Evolutionary conservation across 306 rosid species (phyloP), one percentile per base, ranked within the genome.

Genomic region (Pterocarpus macrocarpus): DNA sequence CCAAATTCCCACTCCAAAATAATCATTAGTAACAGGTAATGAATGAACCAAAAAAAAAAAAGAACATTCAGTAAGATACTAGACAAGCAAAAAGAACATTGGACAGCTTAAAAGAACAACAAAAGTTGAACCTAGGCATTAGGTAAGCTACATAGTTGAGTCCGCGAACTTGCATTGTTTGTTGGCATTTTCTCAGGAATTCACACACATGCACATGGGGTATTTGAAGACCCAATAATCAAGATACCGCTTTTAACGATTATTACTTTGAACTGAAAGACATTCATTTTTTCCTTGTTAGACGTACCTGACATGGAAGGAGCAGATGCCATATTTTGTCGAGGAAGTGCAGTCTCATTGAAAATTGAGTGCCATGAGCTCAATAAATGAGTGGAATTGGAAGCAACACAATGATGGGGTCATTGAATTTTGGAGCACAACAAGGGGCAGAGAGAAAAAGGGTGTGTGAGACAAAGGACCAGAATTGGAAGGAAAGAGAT

Each of bases 221-320:
- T 12, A 67, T 33, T 7, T 3, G 5, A 55, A 70, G 82, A 74
- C 70, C 53, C 63, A 67, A 10, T 22, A 77, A 28, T 63, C 38
- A 61, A 68, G 71, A 47, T 84, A 28, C 5, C 34, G 52, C 9
- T 28, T 59, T 22, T 35, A 15, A 15, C 61, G 9, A 55, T 17
- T 68, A 78, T 49, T 50, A 59, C 33, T 39, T 57, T 71, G 33
- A 39, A 71, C 88, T n/a, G 28, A 13, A 16, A 16, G 4, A 17
- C 61, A 55, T 55, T 50, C 3, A 3, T 47, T 13, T 50, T 50
- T 5, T 43, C 2, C 8, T 10, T 12, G 13, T 0, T 14, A 57
- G 58, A 81, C 69, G 56, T 70, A 90, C 99, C 99, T 88, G 97
- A 90, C 92, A 95, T 85, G 88, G 94, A 95, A 82, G 98, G 83